Evolutionary conservation across 2,329 filamentous ascomycete species (phyloP), one percentile per base, ranked within the genome.

Genomic region (Phialemoniopsis sp.): DNA sequence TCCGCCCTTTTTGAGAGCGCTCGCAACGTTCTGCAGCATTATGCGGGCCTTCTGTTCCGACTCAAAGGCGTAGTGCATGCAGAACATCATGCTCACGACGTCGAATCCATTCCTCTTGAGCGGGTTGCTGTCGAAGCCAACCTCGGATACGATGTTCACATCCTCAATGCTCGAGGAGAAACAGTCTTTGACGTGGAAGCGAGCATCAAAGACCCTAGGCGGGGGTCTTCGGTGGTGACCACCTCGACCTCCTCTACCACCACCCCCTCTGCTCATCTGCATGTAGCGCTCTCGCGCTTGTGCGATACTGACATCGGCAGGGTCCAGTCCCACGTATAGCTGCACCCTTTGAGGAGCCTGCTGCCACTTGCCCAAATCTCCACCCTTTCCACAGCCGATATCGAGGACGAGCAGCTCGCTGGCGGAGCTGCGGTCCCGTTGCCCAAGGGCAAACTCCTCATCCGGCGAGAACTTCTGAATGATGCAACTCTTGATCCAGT

Each of bases 61-160:
- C 68, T 97, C 93, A 52, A 97, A 98, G 6, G 93, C 90, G 60
- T 98, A 98, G 66, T 98, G 93, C 82, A 98, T 93, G 55, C 89
- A 94, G 63, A 98, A 98, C 93, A 98, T 98, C 80, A 95, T 95
- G 57, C 85, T 89, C 46, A 98, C 91, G 32, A 97, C 87, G 58
- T 98, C 93, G 53, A 97, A 98, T 4, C 91, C 90, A 40, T 85
- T 85, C 38, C 80, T 80, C 45, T 78, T 76, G 64, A 82, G 62
- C 80, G 86, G 66, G 70, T 87, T 53, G 68, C 82, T 71, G 54
- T 95, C 87, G 51, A 95, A 95, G 16, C 93, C 93, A 21, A 98
- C 89, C 41, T 95, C 79, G 36, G 78, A 78, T 36, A 98, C 74
- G 49, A 96, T 85, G 13, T 84, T 80, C 33, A 97, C 73, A 43